Evolutionary conservation across 768 basidiomycete genomes (phyloP), one percentile per base, ranked within the genome.

Genomic region (Collybiopsis luxurians): DNA sequence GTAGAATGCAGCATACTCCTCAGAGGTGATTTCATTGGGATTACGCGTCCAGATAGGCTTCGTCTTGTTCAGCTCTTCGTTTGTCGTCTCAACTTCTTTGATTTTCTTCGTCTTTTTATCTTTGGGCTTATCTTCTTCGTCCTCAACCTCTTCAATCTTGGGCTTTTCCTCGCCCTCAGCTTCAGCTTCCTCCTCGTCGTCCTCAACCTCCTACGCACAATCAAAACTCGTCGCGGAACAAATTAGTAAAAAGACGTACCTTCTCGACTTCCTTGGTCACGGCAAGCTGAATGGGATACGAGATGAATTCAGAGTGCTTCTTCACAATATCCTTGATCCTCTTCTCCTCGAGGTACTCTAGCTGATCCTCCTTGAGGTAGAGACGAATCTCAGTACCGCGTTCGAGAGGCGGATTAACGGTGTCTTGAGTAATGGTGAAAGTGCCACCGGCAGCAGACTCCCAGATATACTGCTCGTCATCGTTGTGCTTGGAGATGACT

Each of bases 231-330:
- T 27, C 45, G n/a, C n/a, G 4, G 39, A 0, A 51, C 19, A 45
- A 19, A 46, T 23, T 39, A 23, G 49, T 7, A 50, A 39, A n/a
- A 44, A 40, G 50, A 71, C 82, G 19, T 59, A 93, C 96, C 90
- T 95, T 98, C 81, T 99, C 97, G 52, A 95, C 92, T 80, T 98
- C 97, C 85, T 99, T 99, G 69, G 92, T 93, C 59, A 98, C 95
- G 49, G 93, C 93, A 61, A 99, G 85, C 71, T 98, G 95, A 69
- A 98, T 99, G 62, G 97, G 97, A 79, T 98, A 98, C 28, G 95
- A 98, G 76, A 98, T 99, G 81, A 98, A 98, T 79, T 99, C 96
- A 68, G 96, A 98, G 83, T 99, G 96, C 82, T 98, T 98, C 85
- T 99, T 98, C 72, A 99, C 96, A 64, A 96, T 92, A 64, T 98